A percentile compares a stretch with the other conserved stretches of the same genome.
phyloP scores from a whole-genome alignment of 345 rosid species.

The Eutrema yunnanense region DNA sequence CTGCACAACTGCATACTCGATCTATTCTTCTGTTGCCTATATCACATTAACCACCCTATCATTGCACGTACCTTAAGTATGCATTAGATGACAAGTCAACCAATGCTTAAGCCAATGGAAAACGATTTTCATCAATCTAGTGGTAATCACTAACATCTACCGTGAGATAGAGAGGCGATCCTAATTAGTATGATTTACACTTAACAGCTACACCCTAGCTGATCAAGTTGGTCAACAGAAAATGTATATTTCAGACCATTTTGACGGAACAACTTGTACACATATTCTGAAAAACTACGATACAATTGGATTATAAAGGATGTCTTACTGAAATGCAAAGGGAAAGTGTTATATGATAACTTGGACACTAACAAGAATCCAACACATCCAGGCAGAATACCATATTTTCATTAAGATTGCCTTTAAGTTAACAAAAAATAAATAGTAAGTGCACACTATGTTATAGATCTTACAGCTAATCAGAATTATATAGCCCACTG shows the following conservation, averaged over 20 bases:
- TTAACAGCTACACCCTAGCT: background rate
- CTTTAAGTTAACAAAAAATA: background rate
- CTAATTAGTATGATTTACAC: background rate
- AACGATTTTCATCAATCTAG: background rate
- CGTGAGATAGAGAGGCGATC: background rate
- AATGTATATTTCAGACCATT: background rate
- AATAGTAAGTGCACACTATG: background rate
- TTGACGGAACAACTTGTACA: background rate
- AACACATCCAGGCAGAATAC: background rate
- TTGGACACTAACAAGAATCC: background rate
- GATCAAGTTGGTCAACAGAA: background rate
- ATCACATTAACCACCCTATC: background rate
- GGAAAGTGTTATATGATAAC: background rate
- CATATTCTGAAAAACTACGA: background rate
- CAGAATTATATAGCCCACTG: background rate
- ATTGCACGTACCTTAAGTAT: background rate
- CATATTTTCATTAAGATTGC: background rate
- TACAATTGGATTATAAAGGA: background rate
- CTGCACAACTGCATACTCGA: background rate
- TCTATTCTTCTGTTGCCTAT: background rate
- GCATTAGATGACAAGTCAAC: constrained; percentile 6
- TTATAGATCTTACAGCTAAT: background rate
- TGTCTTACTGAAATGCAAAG: background rate
- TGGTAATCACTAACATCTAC: background rate
- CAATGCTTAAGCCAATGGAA: background rate